Conservation (phyloP, 257 asterid genomes). For the Penstemon davidsonii region DNA sequence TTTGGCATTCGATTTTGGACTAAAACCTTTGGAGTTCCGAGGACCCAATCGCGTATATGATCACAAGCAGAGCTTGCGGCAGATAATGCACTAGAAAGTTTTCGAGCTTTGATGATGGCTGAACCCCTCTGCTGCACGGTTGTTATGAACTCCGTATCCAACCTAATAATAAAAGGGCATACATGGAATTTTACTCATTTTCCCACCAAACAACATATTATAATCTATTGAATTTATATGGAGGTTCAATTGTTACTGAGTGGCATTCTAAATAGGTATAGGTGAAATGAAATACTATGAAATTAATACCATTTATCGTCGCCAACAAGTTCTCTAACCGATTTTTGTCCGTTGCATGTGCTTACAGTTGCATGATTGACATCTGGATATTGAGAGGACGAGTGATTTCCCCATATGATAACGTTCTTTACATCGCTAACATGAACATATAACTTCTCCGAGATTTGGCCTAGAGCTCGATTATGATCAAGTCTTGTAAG, state of each 20-base stretch:
- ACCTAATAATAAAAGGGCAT: slow-evolving; percentile 33
- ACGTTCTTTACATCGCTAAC: slow-evolving; percentile 69
- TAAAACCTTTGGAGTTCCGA: slow-evolving; percentile 81
- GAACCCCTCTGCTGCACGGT: slow-evolving; percentile 72
- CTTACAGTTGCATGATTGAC: slow-evolving; percentile 60
- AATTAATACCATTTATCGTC: slow-evolving; percentile 56
- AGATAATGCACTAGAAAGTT: slow-evolving; percentile 76
- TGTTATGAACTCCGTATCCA: slow-evolving; percentile 55
- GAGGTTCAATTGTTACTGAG: background rate
- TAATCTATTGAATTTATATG: too few relatives aligned
- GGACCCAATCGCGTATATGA: slow-evolving; percentile 79
- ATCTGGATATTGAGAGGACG: slow-evolving; percentile 88
- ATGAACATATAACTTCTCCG: slow-evolving; percentile 58
- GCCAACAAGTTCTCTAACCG: slow-evolving; percentile 49
- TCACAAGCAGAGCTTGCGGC: slow-evolving; percentile 91
- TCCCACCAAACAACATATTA: too few relatives aligned
- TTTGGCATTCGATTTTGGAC: background rate
- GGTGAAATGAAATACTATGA: background rate
- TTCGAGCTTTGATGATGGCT: slow-evolving; percentile 71
- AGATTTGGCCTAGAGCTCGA: slow-evolving; percentile 65
- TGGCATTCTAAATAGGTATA: too few relatives aligned
- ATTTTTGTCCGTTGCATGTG: slow-evolving; percentile 39
- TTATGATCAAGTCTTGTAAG: slow-evolving; percentile 87
- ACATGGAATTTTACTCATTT: too few relatives aligned
- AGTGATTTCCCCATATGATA: slow-evolving; percentile 91